Percentiles rank a stretch among this genome's conserved stretches.
These are phyloP conservation scores for Aspergillus tanneri DNA, from an alignment of 2,329 filamentous ascomycete species.

Conservation along the genomic window DNA sequence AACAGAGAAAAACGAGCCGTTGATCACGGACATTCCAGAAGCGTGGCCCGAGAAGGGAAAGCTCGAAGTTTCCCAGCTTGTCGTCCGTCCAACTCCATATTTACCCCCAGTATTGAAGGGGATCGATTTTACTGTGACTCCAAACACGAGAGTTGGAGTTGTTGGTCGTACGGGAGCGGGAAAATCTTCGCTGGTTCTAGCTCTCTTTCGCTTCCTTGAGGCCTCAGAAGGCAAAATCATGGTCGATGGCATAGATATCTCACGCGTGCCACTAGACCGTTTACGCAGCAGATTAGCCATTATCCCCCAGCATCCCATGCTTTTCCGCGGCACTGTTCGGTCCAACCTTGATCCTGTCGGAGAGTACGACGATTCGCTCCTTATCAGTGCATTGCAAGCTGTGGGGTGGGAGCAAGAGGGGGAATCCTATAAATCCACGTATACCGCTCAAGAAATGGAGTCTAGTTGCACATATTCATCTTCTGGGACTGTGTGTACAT, in stretches of 20 bases:
- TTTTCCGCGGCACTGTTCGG: conserved; percentile 4
- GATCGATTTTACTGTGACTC: background rate
- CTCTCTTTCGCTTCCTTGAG: conserved; percentile 6
- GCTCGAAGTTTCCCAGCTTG: conserved; percentile 1
- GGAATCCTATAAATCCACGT: background rate
- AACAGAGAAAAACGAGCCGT: background rate
- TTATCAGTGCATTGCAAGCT: background rate
- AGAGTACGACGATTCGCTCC: background rate
- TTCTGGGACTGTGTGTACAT: background rate
- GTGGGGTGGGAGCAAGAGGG: background rate
- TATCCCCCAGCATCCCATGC: conserved; percentile 2
- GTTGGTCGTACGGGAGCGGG: conserved; percentile 3
- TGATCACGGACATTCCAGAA: background rate
- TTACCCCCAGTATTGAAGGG: background rate
- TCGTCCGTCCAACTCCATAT: background rate
- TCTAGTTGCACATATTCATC: no score
- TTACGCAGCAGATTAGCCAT: conserved; percentile 3
- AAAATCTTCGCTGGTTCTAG: background rate
- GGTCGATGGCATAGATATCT: conserved; percentile 4
- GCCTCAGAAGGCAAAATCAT: conserved; percentile 2
- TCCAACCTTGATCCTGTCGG: conserved; percentile 7
- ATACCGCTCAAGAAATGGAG: no score
- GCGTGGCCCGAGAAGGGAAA: background rate
- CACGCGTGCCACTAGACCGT: background rate
- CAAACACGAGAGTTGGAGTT: background rate